Evolutionary conservation across 2,329 filamentous ascomycete genomes (phyloP), one percentile per base, ranked within the genome.

Genomic region (Calcarisporium arbuscula): DNA sequence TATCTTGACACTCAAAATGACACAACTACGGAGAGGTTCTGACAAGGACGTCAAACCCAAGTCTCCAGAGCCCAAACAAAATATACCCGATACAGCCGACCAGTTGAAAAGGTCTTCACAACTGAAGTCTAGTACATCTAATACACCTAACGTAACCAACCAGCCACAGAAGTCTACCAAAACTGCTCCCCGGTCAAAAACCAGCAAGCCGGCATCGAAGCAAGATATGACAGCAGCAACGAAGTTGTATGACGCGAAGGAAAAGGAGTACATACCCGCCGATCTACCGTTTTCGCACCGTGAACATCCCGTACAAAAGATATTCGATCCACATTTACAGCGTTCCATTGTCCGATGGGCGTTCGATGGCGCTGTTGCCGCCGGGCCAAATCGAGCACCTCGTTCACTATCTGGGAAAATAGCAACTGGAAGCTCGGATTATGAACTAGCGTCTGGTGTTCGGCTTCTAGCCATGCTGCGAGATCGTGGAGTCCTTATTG

Each of bases 271-370:
- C 33, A 65, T 56, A 30, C 57, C 51, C 12, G 51, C 47, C 18
- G 70, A 74, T 35, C 50, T 74, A 10, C 57, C 63, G 2, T 49
- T 60, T 17, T 40, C 43, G 8, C 61, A 65, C 34, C 55, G 52
- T 2, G 46, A 59, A 10, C 72, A 76, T 38, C 72, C 72, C 3
- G 36, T 75, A 6, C 60, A 57, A 26, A 56, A 56, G 23, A 54
- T 76, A 15, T 74, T 76, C 41, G 52, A 61, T 27, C 32, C 41
- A 9, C 48, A 47, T 18, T 37, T 72, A 15, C 53, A 70, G 34
- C 51, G 55, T 2, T 48, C 51, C 3, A 57, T 72, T 12, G 41
- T 72, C 8, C 54, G 67, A 22, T 70, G 64, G 58, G 62, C 64
- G 0, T 73, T 74, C 35, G 54, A 65, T 36, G 49, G 57, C 32